Evolutionary conservation across 1,139 yeast species (phyloP), one percentile per base, ranked within the genome.

Genomic region (Candida tetrigidarum): DNA sequence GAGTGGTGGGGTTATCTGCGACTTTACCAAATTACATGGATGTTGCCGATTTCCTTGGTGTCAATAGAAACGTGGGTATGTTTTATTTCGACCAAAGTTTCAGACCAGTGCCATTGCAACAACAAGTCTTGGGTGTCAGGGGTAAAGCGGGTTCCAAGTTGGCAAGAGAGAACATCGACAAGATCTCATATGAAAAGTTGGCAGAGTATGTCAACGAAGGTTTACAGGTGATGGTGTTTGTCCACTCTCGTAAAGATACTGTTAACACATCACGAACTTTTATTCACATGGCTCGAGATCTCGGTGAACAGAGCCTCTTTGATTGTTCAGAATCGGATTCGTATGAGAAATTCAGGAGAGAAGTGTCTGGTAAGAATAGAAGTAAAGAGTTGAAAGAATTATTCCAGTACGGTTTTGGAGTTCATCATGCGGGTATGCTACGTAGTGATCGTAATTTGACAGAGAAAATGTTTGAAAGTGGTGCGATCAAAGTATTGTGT

Each of bases 361-460:
- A 93, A 49, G 78, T 90, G 71, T 69, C 80, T 1, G 57, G 60
- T 15, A 87, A 86, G 56, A 86, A 84, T 58, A 80, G 87, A 57
- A 90, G 83, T 59, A 84, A 80, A 52, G 99, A 92, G 55, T 67
- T 91, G 66, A 78, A 83, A 48, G 98, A 95, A 55, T 69, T 95
- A 14, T 91, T 90, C 56, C 83, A 77, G 39, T 70, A 72, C 46
- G 99, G 99, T 0, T 87, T 93, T 66, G 98, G 98, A 41, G 79
- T 88, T 2, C 99, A 95, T 64, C 98, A 95, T 71, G 99, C 99
- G 1, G 99, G 99, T 53, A 86, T 95, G 96, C 71, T 90, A 35
- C 76, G 99, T 51, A 73, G 93, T 0, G 99, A 95, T 59, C 80
- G 99, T 59, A 93, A 92, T 56, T 64, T 91, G 50, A 86, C 96